phyloP scores from a whole-genome alignment of 257 asterid species.

The Striga asiatica region DNA sequence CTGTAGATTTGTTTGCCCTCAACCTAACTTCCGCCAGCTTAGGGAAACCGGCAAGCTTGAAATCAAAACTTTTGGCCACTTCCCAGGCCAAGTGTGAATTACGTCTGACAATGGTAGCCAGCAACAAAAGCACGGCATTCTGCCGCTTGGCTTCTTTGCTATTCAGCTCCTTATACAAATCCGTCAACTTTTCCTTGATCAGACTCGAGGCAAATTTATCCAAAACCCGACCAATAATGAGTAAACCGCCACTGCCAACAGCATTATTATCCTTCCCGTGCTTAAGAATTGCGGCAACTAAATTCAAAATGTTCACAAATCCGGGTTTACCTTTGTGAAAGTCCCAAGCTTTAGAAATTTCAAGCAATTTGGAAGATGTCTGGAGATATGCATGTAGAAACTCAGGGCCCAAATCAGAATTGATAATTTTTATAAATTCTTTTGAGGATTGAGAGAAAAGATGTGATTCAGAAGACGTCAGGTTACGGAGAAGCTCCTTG shows the following conservation, averaged over 20 bases:
- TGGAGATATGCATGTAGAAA: conserved; percentile 29
- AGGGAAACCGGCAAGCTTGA: conserved; percentile 37
- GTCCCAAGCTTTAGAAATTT: conserved; percentile 74
- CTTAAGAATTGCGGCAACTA: conserved; percentile 43
- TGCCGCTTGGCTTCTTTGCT: conserved; percentile 64
- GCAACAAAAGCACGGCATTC: conserved; percentile 43
- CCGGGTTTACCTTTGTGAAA: conserved; percentile 48
- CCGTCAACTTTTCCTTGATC: conserved; percentile 52
- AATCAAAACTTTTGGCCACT: conserved; percentile 62
- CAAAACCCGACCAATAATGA: conserved; percentile 21
- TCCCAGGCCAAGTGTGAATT: conserved; percentile 66
- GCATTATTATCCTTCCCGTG: conserved; percentile 25
- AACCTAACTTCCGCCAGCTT: conserved; percentile 50
- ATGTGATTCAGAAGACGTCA: conserved; percentile 48
- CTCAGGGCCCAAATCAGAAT: conserved; percentile 49
- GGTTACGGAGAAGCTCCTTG: conserved; percentile 62
- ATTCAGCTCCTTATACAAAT: conserved; percentile 57
- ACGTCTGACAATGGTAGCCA: conserved; percentile 58
- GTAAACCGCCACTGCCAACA: conserved; percentile 16
- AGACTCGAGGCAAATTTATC: conserved; percentile 53
- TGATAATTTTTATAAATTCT: conserved; percentile 50
- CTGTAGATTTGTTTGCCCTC: conserved; percentile 41
- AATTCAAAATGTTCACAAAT: conserved; percentile 34
- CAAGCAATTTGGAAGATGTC: conserved; percentile 47
- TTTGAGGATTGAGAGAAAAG: conserved; percentile 54